Percentiles rank a stretch among this genome's conserved stretches.
Evolutionary conservation across 169 alveolate genomes (phyloP).

Genomic region (Amoebophrya sp.): DNA sequence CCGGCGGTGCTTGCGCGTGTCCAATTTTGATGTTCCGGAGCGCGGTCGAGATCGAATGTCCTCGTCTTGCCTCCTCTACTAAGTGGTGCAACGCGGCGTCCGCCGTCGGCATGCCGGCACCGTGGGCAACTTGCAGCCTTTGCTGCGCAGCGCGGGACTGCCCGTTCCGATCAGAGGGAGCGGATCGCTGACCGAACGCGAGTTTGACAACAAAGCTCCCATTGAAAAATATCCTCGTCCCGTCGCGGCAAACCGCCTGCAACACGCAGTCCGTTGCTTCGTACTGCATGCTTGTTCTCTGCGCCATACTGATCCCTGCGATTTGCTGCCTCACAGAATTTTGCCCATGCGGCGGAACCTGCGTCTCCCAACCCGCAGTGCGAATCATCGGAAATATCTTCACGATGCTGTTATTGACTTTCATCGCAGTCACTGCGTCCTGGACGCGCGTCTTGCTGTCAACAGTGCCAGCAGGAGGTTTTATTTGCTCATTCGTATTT

Average conservation of each 20-base stretch:
- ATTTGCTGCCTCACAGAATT: background rate
- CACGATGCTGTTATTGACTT: background rate
- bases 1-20: background rate
- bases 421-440: background rate
- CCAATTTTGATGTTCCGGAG: background rate
- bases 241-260: constrained; percentile 11
- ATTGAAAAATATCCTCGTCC: background rate
- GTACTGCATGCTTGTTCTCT: background rate
- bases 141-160: background rate
- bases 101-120: background rate
- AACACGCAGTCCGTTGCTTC: background rate
- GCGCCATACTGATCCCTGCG: background rate
- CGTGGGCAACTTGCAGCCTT: background rate
- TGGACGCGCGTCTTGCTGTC: too few species aligned
- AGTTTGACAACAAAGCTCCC: background rate
- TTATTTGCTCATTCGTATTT: too few species aligned
- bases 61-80: background rate
- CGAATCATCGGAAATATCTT: background rate
- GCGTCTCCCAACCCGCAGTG: background rate
- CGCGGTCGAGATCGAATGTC: background rate
- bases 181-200: background rate
- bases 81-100: background rate
- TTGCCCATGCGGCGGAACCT: background rate
- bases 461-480: too few species aligned
- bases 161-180: too few species aligned